A percentile compares a stretch with the other conserved stretches of the same genome.
Evolutionary conservation across 495 filamentous ascomycete genomes (phyloP).

Genomic region (Pyrenopolyporus hunteri): DNA sequence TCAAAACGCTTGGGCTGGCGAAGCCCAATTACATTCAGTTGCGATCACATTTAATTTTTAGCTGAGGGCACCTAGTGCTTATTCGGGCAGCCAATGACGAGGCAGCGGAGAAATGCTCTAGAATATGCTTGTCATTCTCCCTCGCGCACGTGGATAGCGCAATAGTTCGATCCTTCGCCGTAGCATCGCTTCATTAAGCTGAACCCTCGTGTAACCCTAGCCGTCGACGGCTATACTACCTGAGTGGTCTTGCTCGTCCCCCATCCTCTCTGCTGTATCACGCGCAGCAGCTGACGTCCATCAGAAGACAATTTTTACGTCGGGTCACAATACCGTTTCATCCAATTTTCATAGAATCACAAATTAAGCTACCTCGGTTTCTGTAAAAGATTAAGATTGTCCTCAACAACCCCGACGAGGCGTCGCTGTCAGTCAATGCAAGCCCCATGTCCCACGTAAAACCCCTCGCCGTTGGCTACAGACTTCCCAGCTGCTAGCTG

Average conservation of each 20-base stretch:
- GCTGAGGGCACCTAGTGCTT: constrained; percentile 1
- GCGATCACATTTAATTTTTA: constrained; percentile 3
- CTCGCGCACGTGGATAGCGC: constrained; percentile 26
- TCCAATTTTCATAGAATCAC: not conserved
- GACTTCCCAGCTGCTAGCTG: constrained; percentile 3
- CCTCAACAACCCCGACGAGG: constrained; percentile 18
- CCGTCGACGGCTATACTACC: not conserved
- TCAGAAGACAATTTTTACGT: not conserved
- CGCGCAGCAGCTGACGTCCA: not conserved
- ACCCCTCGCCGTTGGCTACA: constrained; percentile 17
- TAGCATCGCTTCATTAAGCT: not conserved
- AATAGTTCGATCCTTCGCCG: constrained; percentile 29
- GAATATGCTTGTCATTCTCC: constrained; percentile 22
- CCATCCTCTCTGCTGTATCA: not conserved
- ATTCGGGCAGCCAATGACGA: constrained; percentile 15
- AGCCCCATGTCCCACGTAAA: constrained; percentile 29
- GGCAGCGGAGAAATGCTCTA: constrained; percentile 8
- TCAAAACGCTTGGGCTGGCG: constrained; percentile 9
- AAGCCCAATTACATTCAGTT: constrained; percentile 15
- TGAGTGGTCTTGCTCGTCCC: not conserved
- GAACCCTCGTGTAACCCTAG: not conserved
- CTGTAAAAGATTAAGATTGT: constrained; percentile 5
- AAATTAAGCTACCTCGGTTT: not conserved
- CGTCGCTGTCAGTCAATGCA: constrained; percentile 28
- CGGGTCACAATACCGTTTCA: constrained; percentile 1